phyloP scores from a whole-genome alignment of 768 basidiomycete species.

The Amanita polypyramis region DNA sequence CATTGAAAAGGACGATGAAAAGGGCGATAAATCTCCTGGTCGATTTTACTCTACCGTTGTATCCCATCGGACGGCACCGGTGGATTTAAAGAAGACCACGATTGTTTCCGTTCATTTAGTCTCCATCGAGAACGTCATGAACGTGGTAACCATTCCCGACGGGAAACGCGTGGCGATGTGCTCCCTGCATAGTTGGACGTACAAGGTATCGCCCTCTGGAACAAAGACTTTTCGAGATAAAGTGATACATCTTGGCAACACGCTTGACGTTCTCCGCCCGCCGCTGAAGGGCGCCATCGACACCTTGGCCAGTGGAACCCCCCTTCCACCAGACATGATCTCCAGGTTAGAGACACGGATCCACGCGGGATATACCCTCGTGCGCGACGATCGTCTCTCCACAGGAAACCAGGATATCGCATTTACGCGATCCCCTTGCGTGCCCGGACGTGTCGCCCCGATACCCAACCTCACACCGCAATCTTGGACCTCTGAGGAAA shows the following conservation, averaged over 20 bases:
- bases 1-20: neutral
- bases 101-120: neutral
- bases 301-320: neutral
- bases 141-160: neutral
- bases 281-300: neutral
- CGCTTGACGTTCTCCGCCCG: neutral
- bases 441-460: neutral
- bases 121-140: neutral
- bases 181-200: neutral
- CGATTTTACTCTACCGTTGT: neutral
- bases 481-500: neutral
- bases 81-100: neutral
- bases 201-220: neutral
- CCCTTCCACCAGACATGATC: neutral
- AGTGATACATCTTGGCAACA: neutral
- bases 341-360: neutral
- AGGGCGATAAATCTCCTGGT: neutral
- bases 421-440: neutral
- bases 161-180: neutral
- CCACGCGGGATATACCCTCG: neutral
- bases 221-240: neutral
- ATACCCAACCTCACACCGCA: neutral
- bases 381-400: neutral
- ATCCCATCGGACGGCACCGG: neutral
- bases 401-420: neutral